Evolutionary conservation across 1,284 basidiomycete genomes (phyloP).

Genomic region (Peniophora sp.): DNA sequence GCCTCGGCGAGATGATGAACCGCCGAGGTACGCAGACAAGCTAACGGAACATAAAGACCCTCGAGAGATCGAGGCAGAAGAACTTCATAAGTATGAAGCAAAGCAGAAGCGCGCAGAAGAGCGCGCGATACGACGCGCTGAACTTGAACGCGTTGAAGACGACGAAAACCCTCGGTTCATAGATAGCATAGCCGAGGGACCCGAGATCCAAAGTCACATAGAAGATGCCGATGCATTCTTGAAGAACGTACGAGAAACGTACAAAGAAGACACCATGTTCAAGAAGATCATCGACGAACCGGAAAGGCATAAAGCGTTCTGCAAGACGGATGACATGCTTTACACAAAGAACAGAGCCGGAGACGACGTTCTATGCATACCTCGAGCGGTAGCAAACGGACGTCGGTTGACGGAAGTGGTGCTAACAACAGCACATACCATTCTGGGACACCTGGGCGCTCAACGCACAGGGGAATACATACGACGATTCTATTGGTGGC

Average conservation of each 20-base stretch:
- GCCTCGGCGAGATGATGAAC: neutral
- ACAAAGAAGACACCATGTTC: constrained; percentile 11
- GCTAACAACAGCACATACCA: constrained; percentile 8
- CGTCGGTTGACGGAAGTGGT: neutral
- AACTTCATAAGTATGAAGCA: neutral
- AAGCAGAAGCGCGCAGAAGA: neutral
- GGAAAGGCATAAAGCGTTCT: neutral
- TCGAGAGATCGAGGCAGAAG: neutral
- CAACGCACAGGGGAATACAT: constrained; percentile 20
- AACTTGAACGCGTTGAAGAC: neutral
- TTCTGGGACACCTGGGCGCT: constrained; percentile 19
- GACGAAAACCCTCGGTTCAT: neutral
- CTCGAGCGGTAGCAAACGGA: neutral
- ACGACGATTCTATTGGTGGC: constrained; percentile 28
- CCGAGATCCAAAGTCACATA: neutral
- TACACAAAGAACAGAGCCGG: neutral
- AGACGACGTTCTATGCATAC: neutral
- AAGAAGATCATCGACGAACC: constrained; percentile 7
- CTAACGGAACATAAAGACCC: neutral
- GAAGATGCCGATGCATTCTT: constrained; percentile 3
- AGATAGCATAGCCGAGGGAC: neutral
- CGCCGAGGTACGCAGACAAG: neutral
- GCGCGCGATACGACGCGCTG: neutral
- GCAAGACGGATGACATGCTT: neutral
- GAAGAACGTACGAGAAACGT: constrained; percentile 2